These are phyloP conservation scores for Pelargonium myrrhifolium DNA, from an alignment of 441 rosid genomes.

Conservation along the genomic window DNA sequence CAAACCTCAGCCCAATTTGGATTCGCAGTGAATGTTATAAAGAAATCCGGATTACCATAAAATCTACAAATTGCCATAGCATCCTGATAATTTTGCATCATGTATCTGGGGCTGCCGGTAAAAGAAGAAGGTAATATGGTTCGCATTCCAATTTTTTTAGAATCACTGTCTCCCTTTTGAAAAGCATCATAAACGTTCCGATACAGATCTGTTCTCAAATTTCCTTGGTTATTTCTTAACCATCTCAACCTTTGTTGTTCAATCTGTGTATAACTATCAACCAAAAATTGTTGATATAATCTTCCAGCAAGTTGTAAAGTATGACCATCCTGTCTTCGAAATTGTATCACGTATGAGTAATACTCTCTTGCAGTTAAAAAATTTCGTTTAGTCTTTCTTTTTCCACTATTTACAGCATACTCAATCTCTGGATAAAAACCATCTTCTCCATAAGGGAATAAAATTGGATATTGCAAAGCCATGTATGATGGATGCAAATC, in stretches of 20 bases:
- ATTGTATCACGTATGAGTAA: no score
- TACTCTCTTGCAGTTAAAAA: no score
- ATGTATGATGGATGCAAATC: neutral
- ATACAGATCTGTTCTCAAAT: neutral
- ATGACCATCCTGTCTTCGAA: no score
- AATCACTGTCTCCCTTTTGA: neutral
- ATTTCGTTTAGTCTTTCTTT: neutral
- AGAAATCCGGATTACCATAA: neutral
- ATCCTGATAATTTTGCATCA: conserved; percentile 7
- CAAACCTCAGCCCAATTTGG: neutral
- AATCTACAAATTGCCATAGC: conserved; percentile 10
- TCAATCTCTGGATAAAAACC: neutral
- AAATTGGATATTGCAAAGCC: neutral
- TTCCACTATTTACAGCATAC: neutral
- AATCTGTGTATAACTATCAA: neutral
- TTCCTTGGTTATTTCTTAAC: neutral
- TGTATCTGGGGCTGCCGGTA: neutral
- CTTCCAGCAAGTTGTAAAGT: no score
- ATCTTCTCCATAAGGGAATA: neutral
- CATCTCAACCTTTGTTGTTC: neutral
- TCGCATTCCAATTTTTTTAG: neutral
- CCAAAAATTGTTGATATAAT: no score
- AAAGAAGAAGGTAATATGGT: neutral
- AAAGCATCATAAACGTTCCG: neutral
- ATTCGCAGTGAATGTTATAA: conserved; percentile 9